Base-by-base conservation (phyloP, 2,329 filamentous ascomycete genomes). In the Byssothecium circinans region DNA sequence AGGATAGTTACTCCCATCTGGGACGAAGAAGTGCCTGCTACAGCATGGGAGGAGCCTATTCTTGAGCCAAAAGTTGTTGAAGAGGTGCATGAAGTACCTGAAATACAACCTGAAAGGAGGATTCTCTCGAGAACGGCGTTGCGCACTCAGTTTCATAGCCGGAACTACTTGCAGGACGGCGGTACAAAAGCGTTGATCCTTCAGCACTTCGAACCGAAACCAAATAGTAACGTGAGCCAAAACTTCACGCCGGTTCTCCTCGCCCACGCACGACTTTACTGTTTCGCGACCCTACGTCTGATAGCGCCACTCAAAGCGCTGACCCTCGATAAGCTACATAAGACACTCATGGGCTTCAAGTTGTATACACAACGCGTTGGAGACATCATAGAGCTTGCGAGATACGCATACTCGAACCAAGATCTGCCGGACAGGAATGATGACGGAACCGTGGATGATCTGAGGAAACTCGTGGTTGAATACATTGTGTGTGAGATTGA, bases 181-280 rank as follows among this genome's bases (percentile, higher is more conserved):
- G 30, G 14, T 10, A 53, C 41, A n/a, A 40, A 35, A 45, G 38
- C 11, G 2, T 25, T 2, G 14, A 43, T 56, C 18, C 15, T 37
- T 8, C 33, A 32, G 8, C 5, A 23, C 1, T 50, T 46, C 10
- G 27, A 45, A 10, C 51, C 51, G 0, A 2, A 43, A n/a, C 0
- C 22, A n/a, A 60, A 64, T 25, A 33, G 14, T 2, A 18, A 30
- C 0, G 29, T 41, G 0, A 20, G 53, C 6, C 54, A 60, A 35
- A 23, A 62, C 18, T 66, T 62, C 33, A 54, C 54, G 0, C 50
- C 54, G 0, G 42, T 64, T 1, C 55, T 69, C 15, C 54, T 68
- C 1, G 65, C 61, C 8, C 62, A 69, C 33, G 63, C 64, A 15
- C 57, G 57, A 2, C 52, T 69, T 1, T 69, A 69, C 38, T 55